A percentile compares a stretch with the other conserved stretches of the same genome.
phyloP scores from a whole-genome alignment of 2,329 filamentous ascomycete genomes.

The Raffaelea arxii region DNA sequence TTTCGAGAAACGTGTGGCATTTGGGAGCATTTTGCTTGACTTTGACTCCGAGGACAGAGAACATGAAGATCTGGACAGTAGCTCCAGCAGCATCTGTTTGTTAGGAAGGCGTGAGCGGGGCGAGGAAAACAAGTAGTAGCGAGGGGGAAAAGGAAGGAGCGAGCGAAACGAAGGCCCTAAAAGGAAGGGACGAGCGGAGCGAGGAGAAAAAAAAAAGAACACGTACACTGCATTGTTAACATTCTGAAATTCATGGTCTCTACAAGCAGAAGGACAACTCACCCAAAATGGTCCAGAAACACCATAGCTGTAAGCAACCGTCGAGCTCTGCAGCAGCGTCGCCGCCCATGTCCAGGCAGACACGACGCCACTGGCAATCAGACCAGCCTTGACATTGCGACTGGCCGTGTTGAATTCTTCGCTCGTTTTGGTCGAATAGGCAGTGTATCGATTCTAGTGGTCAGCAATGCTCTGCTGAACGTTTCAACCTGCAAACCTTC shows the following conservation, averaged over 20 bases:
- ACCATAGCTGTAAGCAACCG: conserved; percentile 29
- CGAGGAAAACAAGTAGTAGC: too few species aligned
- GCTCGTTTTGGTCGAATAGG: conserved; percentile 27
- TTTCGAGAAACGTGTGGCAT: conserved; percentile 30
- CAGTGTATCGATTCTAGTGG: conserved; percentile 14
- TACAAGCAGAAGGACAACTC: too few species aligned
- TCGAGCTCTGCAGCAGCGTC: conserved; percentile 28
- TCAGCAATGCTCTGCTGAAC: too few species aligned
- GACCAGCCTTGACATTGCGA: conserved; percentile 29
- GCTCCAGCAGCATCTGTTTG: conserved; percentile 24
- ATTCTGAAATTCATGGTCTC: too few species aligned
- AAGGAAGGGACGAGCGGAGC: too few species aligned
- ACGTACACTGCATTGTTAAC: too few species aligned
- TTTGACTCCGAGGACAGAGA: conserved; percentile 28
- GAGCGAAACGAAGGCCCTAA: too few species aligned
- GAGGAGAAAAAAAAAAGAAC: too few species aligned
- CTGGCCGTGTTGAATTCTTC: conserved; percentile 38
- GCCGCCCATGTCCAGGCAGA: conserved; percentile 38
- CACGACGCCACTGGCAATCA: conserved; percentile 34
- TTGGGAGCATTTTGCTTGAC: conserved; percentile 28
- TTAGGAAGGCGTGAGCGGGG: too few species aligned
- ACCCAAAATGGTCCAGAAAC: conserved; percentile 28
- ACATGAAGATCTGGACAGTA: conserved; percentile 28
- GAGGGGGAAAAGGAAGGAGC: too few species aligned
- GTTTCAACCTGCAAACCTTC: too few species aligned